Evolutionary conservation across 1,284 basidiomycete species (phyloP).

Genomic region (Moesziomyces sp.): DNA sequence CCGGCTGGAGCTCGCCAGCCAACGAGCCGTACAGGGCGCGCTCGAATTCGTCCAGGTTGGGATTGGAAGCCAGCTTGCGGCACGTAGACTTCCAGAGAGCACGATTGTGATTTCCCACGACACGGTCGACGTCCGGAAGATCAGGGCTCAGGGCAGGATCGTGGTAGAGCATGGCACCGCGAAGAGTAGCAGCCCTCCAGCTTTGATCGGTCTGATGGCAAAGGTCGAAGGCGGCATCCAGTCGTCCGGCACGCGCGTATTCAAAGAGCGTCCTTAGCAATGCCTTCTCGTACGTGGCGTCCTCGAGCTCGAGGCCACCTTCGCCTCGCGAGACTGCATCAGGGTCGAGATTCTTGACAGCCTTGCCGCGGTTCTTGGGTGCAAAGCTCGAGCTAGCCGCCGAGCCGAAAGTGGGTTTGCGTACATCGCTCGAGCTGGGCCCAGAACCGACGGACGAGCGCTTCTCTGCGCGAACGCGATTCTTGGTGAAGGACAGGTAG

Average conservation of each 20-base stretch:
- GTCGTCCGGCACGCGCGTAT: constrained; percentile 80
- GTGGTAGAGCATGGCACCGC: constrained; percentile 73
- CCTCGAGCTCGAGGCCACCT: constrained; percentile 59
- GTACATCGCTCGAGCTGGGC: constrained; percentile 18
- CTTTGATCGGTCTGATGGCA: constrained; percentile 86
- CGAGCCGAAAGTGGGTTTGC: constrained; percentile 34
- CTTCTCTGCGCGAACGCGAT: constrained; percentile 58
- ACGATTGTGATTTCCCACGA: constrained; percentile 62
- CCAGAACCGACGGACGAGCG: constrained; percentile 39
- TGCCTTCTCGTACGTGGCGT: constrained; percentile 77
- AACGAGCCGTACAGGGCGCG: constrained; percentile 87
- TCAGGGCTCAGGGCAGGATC: constrained; percentile 44
- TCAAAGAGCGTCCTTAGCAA: constrained; percentile 80
- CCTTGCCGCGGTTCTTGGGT: constrained; percentile 48
- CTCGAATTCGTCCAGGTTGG: constrained; percentile 78
- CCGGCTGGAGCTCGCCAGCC: constrained; percentile 81
- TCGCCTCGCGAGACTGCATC: constrained; percentile 59
- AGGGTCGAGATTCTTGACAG: constrained; percentile 60
- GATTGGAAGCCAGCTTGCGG: constrained; percentile 59
- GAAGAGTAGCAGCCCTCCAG: constrained; percentile 88
- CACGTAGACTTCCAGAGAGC: constrained; percentile 64
- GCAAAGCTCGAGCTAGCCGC: constrained; percentile 41
- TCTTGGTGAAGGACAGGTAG: constrained; percentile 65
- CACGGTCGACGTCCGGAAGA: constrained; percentile 43
- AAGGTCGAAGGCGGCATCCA: constrained; percentile 84